Conservation (phyloP, 1,139 yeast species). For the Suhomyces wounanorum region DNA sequence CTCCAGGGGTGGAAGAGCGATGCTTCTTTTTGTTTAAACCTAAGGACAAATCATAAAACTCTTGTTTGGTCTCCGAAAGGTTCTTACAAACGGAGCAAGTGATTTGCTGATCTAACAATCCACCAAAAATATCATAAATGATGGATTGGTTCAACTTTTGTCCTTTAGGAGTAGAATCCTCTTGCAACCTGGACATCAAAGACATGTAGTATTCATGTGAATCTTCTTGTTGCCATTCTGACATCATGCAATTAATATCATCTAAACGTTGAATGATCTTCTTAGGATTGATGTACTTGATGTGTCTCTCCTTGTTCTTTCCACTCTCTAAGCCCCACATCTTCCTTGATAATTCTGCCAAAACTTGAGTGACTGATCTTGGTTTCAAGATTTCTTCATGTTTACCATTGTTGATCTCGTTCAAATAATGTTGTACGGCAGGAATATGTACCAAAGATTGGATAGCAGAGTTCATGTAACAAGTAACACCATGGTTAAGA, state of each 20-base stretch:
- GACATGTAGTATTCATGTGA: conserved; percentile 97
- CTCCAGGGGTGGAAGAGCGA: conserved; percentile 9
- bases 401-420: conserved; percentile 60
- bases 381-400: conserved; percentile 47
- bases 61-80: conserved; percentile 88
- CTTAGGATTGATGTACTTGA: conserved; percentile 67
- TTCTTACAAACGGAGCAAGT: conserved; percentile 79
- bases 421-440: conserved; percentile 80
- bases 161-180: conserved; percentile 89
- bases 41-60: conserved; percentile 86
- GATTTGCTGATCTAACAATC: conserved; percentile 79
- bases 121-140: conserved; percentile 92
- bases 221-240: conserved; percentile 97
- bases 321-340: conserved; percentile 56
- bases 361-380: conserved; percentile 65
- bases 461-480: conserved; percentile 94
- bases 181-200: conserved; percentile 81
- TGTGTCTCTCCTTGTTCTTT: conserved; percentile 22
- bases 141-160: conserved; percentile 77
- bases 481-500: conserved; percentile 90
- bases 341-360: conserved; percentile 70
- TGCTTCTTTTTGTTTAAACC: conserved; percentile 57
- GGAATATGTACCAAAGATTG: conserved; percentile 91
- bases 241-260: conserved; percentile 94
- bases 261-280: conserved; percentile 69